phyloP scores from a whole-genome alignment of 352 stramenopile genomes.

The Pythium sukuiense region DNA sequence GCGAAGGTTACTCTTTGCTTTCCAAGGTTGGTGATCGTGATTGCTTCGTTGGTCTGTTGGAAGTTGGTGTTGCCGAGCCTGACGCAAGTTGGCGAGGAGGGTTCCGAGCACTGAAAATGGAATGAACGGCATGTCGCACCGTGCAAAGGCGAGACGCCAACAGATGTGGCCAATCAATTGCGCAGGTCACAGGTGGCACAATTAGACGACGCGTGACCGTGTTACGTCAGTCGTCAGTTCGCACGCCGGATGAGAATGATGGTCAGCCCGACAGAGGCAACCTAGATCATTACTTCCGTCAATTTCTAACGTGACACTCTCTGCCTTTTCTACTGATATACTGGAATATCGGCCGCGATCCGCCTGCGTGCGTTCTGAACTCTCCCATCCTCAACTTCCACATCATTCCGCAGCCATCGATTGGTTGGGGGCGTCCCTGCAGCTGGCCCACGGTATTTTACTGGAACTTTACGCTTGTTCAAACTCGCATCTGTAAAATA shows the following conservation, averaged over 20 bases:
- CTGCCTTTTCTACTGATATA: neutral
- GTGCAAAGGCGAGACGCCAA: constrained; percentile 21
- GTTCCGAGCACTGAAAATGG: constrained; percentile 8
- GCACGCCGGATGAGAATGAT: constrained; percentile 3
- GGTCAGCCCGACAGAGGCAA: neutral
- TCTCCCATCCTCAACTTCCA: constrained; percentile 2
- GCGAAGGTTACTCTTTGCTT: neutral
- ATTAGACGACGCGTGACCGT: constrained; percentile 21
- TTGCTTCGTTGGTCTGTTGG: constrained; percentile 7
- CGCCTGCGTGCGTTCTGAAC: neutral
- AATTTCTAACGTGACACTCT: constrained; percentile 13
- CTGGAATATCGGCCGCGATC: neutral
- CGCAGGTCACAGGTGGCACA: constrained; percentile 11
- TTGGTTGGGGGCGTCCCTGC: too few species aligned
- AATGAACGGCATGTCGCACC: constrained; percentile 15
- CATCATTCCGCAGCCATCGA: neutral
- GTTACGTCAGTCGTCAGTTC: constrained; percentile 18
- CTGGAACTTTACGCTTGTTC: constrained; percentile 1
- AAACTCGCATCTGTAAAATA: constrained; percentile 15
- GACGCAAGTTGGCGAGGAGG: neutral
- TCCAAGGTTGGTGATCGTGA: neutral
- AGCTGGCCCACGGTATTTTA: constrained; percentile 7
- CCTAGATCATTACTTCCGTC: constrained; percentile 1
- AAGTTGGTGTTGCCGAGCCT: neutral
- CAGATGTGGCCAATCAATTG: neutral